Percentiles rank a stretch among this genome's conserved stretches.
Evolutionary conservation across 2,329 filamentous ascomycete genomes (phyloP).

Genomic region (Tolypocladium endophyticum): DNA sequence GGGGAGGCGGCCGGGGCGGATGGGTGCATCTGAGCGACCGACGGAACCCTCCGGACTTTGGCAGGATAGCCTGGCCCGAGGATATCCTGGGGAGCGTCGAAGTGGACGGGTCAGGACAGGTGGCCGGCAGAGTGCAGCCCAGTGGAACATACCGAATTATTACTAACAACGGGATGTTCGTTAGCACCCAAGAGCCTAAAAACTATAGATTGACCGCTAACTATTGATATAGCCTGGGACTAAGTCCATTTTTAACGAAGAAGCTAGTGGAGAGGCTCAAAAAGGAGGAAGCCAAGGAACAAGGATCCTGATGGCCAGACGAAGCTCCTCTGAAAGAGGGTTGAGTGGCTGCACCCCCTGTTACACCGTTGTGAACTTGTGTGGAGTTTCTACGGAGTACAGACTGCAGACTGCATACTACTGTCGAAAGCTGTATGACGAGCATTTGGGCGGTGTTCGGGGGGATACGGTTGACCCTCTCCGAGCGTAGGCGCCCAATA

Average conservation of each 20-base stretch:
- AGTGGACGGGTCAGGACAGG: slow-evolving; percentile 45
- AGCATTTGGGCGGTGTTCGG: not conserved
- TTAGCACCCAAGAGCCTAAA: slow-evolving; percentile 16
- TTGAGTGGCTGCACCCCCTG: not conserved
- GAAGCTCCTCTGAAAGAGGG: too few relatives aligned
- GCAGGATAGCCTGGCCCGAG: slow-evolving; percentile 58
- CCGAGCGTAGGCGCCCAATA: not conserved
- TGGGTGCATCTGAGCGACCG: slow-evolving; percentile 56
- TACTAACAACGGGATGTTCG: slow-evolving; percentile 59
- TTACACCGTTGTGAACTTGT: not conserved
- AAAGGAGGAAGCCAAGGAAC: slow-evolving; percentile 35
- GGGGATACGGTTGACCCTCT: not conserved
- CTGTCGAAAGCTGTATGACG: not conserved
- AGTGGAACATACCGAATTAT: slow-evolving; percentile 55
- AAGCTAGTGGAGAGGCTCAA: slow-evolving; percentile 43
- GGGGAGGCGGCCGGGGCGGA: slow-evolving; percentile 48
- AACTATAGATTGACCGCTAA: slow-evolving; percentile 10
- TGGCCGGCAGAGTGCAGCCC: slow-evolving; percentile 46
- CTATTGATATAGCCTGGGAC: slow-evolving; percentile 14
- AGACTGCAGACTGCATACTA: not conserved
- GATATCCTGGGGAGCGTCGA: slow-evolving; percentile 61
- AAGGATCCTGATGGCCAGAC: slow-evolving; percentile 18
- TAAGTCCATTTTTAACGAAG: slow-evolving; percentile 34
- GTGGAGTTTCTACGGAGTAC: too few relatives aligned
- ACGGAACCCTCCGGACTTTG: slow-evolving; percentile 55